Percentiles rank a stretch among this genome's conserved stretches.
phyloP scores from a whole-genome alignment of 768 basidiomycete genomes.

The Mycena galopus region DNA sequence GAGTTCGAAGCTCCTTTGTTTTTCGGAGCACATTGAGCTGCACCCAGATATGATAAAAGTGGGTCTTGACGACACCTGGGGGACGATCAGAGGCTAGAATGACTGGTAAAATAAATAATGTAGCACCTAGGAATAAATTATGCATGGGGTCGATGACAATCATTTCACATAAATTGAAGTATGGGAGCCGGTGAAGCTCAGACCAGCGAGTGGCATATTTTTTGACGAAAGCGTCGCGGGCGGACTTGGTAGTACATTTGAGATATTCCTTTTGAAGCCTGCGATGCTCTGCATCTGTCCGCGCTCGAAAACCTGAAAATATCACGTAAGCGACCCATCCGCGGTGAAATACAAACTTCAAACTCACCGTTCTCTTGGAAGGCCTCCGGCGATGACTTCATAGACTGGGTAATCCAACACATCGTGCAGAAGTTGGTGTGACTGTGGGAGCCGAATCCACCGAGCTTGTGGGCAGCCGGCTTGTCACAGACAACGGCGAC shows the following conservation, averaged over 20 bases:
- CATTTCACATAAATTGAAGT: constrained; percentile 45
- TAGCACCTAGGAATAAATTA: constrained; percentile 46
- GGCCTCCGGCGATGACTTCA: constrained; percentile 38
- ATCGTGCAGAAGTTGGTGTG: constrained; percentile 51
- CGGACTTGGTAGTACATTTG: not conserved
- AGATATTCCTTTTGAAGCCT: constrained; percentile 28
- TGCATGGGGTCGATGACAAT: constrained; percentile 51
- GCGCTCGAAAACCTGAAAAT: not conserved
- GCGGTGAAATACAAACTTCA: constrained; percentile 35
- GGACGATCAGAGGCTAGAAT: not conserved
- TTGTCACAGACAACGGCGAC: constrained; percentile 53
- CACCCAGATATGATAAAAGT: constrained; percentile 42
- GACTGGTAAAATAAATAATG: not conserved
- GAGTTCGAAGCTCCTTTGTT: constrained; percentile 27
- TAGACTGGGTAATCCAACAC: constrained; percentile 48
- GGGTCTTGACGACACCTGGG: constrained; percentile 38
- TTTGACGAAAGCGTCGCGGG: constrained; percentile 32
- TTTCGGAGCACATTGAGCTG: constrained; percentile 36
- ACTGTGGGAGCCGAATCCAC: constrained; percentile 44
- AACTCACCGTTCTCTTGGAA: constrained; percentile 32
- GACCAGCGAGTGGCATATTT: constrained; percentile 35
- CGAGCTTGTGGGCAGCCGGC: constrained; percentile 52
- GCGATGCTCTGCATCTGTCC: constrained; percentile 34
- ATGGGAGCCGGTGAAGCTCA: constrained; percentile 44
- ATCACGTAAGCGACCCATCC: not conserved